Evolutionary conservation across 1,284 basidiomycete species (phyloP).

Genomic region (Phellopilus nigrolimitatus): DNA sequence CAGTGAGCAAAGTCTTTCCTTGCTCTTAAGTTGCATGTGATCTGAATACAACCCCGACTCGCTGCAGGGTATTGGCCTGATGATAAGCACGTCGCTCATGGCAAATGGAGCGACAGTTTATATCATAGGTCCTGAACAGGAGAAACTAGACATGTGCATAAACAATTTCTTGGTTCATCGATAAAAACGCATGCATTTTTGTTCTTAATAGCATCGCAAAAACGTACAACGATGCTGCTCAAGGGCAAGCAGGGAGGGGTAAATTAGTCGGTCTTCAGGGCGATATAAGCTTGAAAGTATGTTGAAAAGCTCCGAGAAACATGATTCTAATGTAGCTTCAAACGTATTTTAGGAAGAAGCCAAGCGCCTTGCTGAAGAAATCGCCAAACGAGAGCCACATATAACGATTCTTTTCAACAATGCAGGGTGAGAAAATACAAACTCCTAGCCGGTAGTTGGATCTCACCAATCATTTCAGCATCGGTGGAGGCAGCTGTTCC

Average conservation of each 20-base stretch:
- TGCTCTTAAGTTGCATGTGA: neutral
- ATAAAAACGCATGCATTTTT: neutral
- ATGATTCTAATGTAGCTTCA: neutral
- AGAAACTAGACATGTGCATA: constrained; percentile 36
- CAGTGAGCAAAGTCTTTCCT: constrained; percentile 36
- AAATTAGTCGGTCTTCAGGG: constrained; percentile 40
- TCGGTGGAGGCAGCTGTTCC: constrained; percentile 11
- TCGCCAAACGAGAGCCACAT: constrained; percentile 36
- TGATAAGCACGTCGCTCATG: constrained; percentile 43
- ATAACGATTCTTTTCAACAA: constrained; percentile 43
- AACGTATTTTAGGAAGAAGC: constrained; percentile 42
- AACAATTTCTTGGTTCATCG: neutral
- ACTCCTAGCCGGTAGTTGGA: neutral
- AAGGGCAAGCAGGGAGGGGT: constrained; percentile 31
- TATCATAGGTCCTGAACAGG: constrained; percentile 42
- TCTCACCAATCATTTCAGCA: constrained; percentile 3
- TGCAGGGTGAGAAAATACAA: constrained; percentile 29
- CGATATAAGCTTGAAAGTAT: constrained; percentile 42
- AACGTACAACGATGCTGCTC: constrained; percentile 37
- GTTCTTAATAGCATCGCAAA: constrained; percentile 31
- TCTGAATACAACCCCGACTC: neutral
- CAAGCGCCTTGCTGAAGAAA: constrained; percentile 38
- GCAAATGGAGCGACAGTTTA: constrained; percentile 48
- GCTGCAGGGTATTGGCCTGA: constrained; percentile 43
- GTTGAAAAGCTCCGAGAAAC: neutral